These are phyloP conservation scores for Eutrema heterophyllum DNA, from an alignment of 345 rosid species.

Conservation along the genomic window DNA sequence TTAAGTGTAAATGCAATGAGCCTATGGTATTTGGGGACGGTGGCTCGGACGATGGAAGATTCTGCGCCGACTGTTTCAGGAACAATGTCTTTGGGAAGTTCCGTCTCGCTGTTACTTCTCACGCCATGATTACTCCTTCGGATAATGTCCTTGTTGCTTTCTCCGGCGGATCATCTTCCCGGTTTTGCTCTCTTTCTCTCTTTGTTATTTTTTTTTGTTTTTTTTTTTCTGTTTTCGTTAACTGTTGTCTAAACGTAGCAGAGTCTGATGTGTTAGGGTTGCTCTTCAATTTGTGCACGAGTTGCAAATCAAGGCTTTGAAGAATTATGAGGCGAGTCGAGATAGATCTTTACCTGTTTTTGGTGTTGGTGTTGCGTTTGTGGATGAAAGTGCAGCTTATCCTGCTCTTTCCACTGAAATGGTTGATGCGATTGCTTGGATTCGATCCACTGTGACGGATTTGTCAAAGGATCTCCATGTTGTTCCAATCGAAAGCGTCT, in stretches of 20 bases:
- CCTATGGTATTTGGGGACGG: constrained; percentile 40
- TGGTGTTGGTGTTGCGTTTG: constrained; percentile 82
- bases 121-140: constrained; percentile 84
- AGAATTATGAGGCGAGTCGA: constrained; percentile 74
- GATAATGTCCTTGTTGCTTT: constrained; percentile 90
- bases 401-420: constrained; percentile 29
- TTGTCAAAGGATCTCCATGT: constrained; percentile 57
- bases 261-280: constrained; percentile 44
- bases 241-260: background rate
- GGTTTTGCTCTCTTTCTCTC: constrained; percentile 35
- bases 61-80: constrained; percentile 75
- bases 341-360: constrained; percentile 80
- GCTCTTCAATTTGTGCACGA: constrained; percentile 81
- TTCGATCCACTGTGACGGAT: constrained; percentile 41
- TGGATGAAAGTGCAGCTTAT: constrained; percentile 54
- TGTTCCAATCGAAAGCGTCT: constrained; percentile 51
- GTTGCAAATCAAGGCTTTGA: constrained; percentile 72
- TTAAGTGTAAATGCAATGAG: constrained; percentile 67
- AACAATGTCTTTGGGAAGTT: constrained; percentile 77
- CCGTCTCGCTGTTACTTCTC: constrained; percentile 71
- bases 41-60: constrained; percentile 43
- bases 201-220: background rate
- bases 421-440: constrained; percentile 38
- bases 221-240: background rate
- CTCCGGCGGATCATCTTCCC: constrained; percentile 89